Conservation (phyloP, 129 eudicot genomes). For the Glebionis coronaria region DNA sequence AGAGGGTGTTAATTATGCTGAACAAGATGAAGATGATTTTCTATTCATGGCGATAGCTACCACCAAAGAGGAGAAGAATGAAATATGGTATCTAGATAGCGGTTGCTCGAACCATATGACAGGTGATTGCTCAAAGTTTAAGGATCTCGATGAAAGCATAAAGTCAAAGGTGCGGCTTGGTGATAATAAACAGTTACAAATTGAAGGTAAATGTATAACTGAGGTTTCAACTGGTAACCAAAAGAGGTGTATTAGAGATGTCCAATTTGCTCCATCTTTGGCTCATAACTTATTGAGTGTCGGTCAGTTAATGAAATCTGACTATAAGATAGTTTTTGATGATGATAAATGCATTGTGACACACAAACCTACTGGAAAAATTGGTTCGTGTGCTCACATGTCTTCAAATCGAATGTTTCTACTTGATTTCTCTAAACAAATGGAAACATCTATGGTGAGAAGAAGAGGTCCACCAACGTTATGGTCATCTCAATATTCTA, state of each 20-base stretch:
- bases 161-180: too few relatives aligned
- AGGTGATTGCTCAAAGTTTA: background rate
- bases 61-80: background rate
- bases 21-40: conserved; percentile 14
- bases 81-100: conserved; percentile 7
- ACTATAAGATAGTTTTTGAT: too few relatives aligned
- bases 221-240: too few relatives aligned
- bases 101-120: conserved; percentile 4
- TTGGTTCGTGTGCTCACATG: background rate
- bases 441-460: background rate
- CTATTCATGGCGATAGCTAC: background rate
- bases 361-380: too few relatives aligned
- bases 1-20: background rate
- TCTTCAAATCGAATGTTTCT: background rate
- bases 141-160: background rate
- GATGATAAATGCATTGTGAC: too few relatives aligned
- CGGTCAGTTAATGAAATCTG: too few relatives aligned
- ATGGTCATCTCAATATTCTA: background rate
- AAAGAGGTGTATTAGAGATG: too few relatives aligned
- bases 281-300: too few relatives aligned
- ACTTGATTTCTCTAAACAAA: background rate
- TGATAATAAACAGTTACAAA: too few relatives aligned
- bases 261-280: too few relatives aligned
- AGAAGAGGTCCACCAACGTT: background rate
- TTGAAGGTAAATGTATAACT: too few relatives aligned